Conservation (phyloP, 2,329 filamentous ascomycete species). For the Paecilomyces sp. region DNA sequence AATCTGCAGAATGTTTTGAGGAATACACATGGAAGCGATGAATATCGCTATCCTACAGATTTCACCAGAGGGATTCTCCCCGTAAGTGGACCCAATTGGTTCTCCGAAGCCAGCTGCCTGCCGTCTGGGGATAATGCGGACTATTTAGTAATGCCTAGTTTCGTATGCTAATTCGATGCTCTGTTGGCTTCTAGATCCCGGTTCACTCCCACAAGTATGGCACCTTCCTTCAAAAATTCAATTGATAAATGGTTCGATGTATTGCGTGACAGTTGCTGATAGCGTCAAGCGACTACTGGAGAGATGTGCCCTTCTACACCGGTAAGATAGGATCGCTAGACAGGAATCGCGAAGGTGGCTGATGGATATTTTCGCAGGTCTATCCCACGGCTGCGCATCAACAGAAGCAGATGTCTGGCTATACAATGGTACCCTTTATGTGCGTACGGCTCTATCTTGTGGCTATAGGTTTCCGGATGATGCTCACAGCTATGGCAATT, state of each 20-base stretch:
- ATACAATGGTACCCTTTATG: conserved; percentile 48
- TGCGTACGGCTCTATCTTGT: conserved; percentile 18
- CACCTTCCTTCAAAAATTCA: not conserved
- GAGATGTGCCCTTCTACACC: conserved; percentile 39
- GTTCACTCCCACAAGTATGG: conserved; percentile 36
- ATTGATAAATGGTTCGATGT: not conserved
- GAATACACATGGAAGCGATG: conserved; percentile 45
- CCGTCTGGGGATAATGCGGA: not conserved
- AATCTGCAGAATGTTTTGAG: conserved; percentile 50
- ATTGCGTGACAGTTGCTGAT: not conserved
- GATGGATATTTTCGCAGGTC: conserved; percentile 28
- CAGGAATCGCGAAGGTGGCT: conserved; percentile 6
- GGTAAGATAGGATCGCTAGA: conserved; percentile 21
- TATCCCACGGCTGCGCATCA: conserved; percentile 51
- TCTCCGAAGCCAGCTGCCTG: not conserved
- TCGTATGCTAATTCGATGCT: conserved; percentile 1
- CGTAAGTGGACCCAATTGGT: conserved; percentile 30
- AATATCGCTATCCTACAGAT: conserved; percentile 56
- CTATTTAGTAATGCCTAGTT: not conserved
- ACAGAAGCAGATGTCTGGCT: conserved; percentile 58
- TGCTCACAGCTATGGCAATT: conserved; percentile 13
- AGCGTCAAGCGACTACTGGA: conserved; percentile 54
- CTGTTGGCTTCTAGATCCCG: conserved; percentile 23
- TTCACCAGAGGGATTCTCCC: conserved; percentile 55
- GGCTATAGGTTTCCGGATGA: not conserved